Evolutionary conservation across 139 green algal genomes (phyloP), one percentile per base, ranked within the genome.

Genomic region (Axilococcus clingmanii): DNA sequence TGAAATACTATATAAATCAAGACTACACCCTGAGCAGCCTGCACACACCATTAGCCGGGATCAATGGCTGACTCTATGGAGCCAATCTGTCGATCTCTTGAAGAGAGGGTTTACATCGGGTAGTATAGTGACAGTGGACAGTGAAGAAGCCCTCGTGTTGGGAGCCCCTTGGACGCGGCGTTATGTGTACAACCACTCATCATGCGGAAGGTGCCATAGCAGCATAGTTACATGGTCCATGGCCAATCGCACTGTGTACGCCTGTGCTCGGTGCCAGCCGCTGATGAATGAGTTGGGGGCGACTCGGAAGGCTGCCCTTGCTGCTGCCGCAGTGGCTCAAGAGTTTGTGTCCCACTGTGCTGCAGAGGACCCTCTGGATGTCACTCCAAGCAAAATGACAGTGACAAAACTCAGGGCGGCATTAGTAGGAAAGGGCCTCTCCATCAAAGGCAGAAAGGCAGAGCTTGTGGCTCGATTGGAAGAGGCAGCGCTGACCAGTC

Each of bases 61-160:
- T 14, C 25, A 57, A 6, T 89, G 84, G 52, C 76, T 89, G 4
- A 6, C 19, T 4, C 34, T 86, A 2, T 82, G 75, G 75, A 51
- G 46, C 34, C 78, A 89, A 51, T 78, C 40, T 4, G 77, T 87
- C 49, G 49, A 69, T 7, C 63, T 87, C 24, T 64, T 92, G 40
- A 78, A 82, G 55, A 61, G 81, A 0, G 85, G 85, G 37, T 89
- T 89, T 48, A 44, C 68, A 37, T 76, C 36, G 1, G 85, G 85
- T 49, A 75, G 48, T 68, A 94, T 94, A 45, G 38, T 94, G 16
- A 94, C 85, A 1, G 85, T 94, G n/a, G 84, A 94, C 30, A 64
- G 71, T 2, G 66, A 87, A 33, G 84, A 94, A 25, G 82, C 72
- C 5, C 20, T 28, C 17, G 4, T 30, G 45, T 69, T 93, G 41